Conservation (phyloP, 108 stramenopile genomes). For the Cyclotella sp. region DNA sequence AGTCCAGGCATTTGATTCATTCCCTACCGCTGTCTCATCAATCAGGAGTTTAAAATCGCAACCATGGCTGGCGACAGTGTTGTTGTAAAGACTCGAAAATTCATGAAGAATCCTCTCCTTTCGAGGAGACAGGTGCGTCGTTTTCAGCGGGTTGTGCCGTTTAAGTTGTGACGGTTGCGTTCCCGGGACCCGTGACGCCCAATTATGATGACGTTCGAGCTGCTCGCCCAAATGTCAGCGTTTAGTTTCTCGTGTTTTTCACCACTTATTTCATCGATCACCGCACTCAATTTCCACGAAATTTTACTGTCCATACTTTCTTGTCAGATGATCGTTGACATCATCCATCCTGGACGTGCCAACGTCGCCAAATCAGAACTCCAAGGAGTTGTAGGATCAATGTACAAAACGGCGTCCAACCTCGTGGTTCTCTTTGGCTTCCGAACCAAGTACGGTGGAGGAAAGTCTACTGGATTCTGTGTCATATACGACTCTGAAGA, state of each 20-base stretch:
- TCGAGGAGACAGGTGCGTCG: slow-evolving; percentile 94
- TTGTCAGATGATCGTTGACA: slow-evolving; percentile 93
- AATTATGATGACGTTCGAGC: too few relatives aligned
- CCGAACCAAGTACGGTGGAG: slow-evolving; percentile 98
- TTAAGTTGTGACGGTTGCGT: not conserved
- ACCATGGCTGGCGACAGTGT: slow-evolving; percentile 78
- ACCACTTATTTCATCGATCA: too few relatives aligned
- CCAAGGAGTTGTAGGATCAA: slow-evolving; percentile 90
- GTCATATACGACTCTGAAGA: slow-evolving; percentile 97
- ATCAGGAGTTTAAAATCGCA: not conserved
- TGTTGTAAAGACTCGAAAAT: slow-evolving; percentile 98
- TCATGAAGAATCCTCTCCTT: slow-evolving; percentile 97
- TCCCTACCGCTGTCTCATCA: not conserved
- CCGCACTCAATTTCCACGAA: not conserved
- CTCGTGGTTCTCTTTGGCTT: slow-evolving; percentile 93
- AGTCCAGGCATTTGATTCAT: not conserved
- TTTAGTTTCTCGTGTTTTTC: too few relatives aligned
- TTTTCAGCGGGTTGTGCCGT: not conserved
- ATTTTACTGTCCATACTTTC: slow-evolving; percentile 10
- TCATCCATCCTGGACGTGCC: slow-evolving; percentile 97
- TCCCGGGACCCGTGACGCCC: not conserved
- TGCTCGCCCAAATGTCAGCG: too few relatives aligned
- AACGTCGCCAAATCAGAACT: slow-evolving; percentile 95
- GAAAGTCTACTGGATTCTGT: slow-evolving; percentile 97
- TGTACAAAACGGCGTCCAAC: slow-evolving; percentile 95